These are phyloP conservation scores for Thielaviopsis euricoi DNA, from an alignment of 2,329 filamentous ascomycete genomes.

Conservation along the genomic window DNA sequence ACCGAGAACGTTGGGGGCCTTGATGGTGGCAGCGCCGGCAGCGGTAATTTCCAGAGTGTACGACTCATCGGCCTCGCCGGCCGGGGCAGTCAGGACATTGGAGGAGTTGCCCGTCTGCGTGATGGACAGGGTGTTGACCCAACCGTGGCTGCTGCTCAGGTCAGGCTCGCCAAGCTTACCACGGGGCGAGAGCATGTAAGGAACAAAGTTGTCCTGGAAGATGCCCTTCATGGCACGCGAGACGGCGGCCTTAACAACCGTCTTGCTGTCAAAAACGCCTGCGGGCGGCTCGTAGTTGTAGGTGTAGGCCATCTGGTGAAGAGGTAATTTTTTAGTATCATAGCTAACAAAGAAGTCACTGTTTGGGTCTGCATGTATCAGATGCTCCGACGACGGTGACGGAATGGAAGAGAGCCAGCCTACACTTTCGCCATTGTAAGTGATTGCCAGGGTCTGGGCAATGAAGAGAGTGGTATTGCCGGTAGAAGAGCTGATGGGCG, in stretches of 20 bases:
- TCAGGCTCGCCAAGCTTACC: constrained; percentile 48
- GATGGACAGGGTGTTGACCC: constrained; percentile 44
- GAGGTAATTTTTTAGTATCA: constrained; percentile 20
- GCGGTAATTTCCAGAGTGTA: constrained; percentile 48
- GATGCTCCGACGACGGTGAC: constrained; percentile 9
- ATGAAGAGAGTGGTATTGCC: constrained; percentile 39
- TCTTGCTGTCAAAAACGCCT: constrained; percentile 29
- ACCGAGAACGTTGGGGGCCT: constrained; percentile 49
- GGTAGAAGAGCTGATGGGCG: constrained; percentile 32
- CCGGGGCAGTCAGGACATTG: constrained; percentile 41
- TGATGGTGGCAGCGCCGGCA: constrained; percentile 44
- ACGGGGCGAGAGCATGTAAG: constrained; percentile 60
- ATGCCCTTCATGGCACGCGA: constrained; percentile 46
- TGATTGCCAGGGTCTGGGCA: constrained; percentile 32
- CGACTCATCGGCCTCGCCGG: constrained; percentile 55
- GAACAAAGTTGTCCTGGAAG: constrained; percentile 52
- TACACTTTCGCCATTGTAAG: constrained; percentile 43
- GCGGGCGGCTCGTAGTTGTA: constrained; percentile 26
- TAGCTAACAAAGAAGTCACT: constrained; percentile 10
- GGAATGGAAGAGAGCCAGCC: constrained; percentile 24
- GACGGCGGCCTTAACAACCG: constrained; percentile 39
- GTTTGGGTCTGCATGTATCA: not conserved
- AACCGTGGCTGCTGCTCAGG: constrained; percentile 21
- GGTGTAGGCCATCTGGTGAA: constrained; percentile 31
- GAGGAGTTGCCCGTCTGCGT: constrained; percentile 37